A percentile compares a stretch with the other conserved stretches of the same genome.
These are phyloP conservation scores for Kwoniella heveanensis DNA, from an alignment of 768 basidiomycete species.

Conservation along the genomic window DNA sequence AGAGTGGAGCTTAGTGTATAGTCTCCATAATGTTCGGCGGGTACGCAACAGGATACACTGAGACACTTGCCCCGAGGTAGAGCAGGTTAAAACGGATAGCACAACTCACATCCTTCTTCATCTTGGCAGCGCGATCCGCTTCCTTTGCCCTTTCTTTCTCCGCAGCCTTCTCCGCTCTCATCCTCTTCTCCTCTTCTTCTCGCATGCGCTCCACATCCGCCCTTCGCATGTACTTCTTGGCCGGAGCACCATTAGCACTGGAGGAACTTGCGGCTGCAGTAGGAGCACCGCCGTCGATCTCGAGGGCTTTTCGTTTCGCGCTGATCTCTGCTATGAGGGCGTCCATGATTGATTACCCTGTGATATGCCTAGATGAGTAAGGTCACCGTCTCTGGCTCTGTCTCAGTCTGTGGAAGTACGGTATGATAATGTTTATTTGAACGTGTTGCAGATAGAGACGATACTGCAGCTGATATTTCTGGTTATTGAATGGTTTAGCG, in stretches of 20 bases:
- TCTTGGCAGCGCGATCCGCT: slow-evolving; percentile 42
- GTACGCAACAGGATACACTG: no score
- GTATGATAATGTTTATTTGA: no score
- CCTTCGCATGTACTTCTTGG: slow-evolving; percentile 82
- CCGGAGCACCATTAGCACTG: background rate
- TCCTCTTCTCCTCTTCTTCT: slow-evolving; percentile 58
- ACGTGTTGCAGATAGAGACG: no score
- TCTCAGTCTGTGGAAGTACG: no score
- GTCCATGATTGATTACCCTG: slow-evolving; percentile 65
- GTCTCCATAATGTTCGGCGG: no score
- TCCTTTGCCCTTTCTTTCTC: slow-evolving; percentile 41
- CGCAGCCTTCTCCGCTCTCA: slow-evolving; percentile 47
- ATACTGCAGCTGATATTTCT: slow-evolving; percentile 1
- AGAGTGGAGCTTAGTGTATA: no score
- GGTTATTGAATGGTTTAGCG: no score
- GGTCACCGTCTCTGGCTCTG: no score
- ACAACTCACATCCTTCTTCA: slow-evolving; percentile 32
- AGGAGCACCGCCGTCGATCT: slow-evolving; percentile 56
- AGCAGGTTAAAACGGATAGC: background rate
- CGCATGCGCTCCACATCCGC: slow-evolving; percentile 76
- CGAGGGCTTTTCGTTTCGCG: slow-evolving; percentile 76
- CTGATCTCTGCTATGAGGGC: slow-evolving; percentile 86
- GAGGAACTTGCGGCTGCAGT: slow-evolving; percentile 48
- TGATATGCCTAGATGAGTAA: no score
- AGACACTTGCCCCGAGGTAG: no score